Evolutionary conservation across 2,329 filamentous ascomycete species (phyloP).

Genomic region (Endoconidiophora laricicola): DNA sequence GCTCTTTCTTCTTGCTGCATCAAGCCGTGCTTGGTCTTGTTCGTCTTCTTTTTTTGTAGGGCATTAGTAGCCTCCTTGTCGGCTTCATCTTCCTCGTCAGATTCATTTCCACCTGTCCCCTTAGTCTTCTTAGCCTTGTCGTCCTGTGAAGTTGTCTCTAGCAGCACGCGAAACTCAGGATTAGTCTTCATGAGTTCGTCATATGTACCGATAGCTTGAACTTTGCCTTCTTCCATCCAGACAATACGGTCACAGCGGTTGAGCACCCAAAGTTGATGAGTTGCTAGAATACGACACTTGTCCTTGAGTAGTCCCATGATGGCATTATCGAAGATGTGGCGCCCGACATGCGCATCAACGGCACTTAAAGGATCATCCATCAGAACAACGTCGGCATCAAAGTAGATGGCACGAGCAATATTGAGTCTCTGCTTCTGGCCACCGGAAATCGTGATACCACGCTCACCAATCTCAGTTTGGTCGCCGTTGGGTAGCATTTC

Average conservation of each 20-base stretch:
- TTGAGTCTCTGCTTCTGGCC: constrained; percentile 92
- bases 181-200: constrained; percentile 70
- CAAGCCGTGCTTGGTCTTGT: constrained; percentile 44
- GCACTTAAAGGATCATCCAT: constrained; percentile 56
- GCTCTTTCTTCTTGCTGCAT: constrained; percentile 63
- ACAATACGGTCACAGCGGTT: constrained; percentile 82
- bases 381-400: constrained; percentile 48
- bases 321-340: constrained; percentile 79
- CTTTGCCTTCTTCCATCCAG: constrained; percentile 75
- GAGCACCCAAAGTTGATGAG: constrained; percentile 87
- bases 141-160: constrained; percentile 69
- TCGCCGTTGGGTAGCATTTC: constrained; percentile 89
- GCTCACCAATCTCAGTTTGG: constrained; percentile 81
- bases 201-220: constrained; percentile 78
- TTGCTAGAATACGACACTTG: constrained; percentile 83
- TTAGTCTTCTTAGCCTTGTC: constrained; percentile 39
- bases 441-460: constrained; percentile 87
- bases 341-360: constrained; percentile 53
- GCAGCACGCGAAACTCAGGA: constrained; percentile 61
- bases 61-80: constrained; percentile 27
- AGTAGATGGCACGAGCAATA: constrained; percentile 69
- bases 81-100: constrained; percentile 26
- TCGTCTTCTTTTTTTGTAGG: constrained; percentile 24
- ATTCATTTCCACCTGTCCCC: constrained; percentile 30
- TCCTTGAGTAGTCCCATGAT: constrained; percentile 77